Evolutionary conservation across 441 rosid genomes (phyloP).

Genomic region (Capsella rubella): DNA sequence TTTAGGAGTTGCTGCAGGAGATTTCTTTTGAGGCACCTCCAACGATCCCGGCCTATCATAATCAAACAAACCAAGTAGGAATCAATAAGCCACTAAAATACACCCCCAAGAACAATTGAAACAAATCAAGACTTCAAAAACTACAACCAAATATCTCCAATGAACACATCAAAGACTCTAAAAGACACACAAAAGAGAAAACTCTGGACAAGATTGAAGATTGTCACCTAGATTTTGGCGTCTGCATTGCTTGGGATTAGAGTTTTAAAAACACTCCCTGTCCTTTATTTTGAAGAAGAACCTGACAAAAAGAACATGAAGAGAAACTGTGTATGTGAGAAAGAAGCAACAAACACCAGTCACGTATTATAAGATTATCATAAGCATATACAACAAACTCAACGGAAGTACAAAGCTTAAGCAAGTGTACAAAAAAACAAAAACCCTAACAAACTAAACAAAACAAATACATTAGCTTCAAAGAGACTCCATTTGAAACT

Average conservation of each 20-base stretch:
- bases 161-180: constrained; percentile 20
- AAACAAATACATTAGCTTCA: constrained; percentile 70
- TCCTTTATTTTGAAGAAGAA: constrained; percentile 45
- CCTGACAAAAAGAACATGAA: constrained; percentile 71
- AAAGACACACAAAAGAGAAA: constrained; percentile 6
- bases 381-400: constrained; percentile 49
- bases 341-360: constrained; percentile 42
- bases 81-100: background rate
- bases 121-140: constrained; percentile 31
- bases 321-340: constrained; percentile 46
- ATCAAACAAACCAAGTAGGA: constrained; percentile 25
- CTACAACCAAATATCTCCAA: constrained; percentile 18
- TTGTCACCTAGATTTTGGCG: constrained; percentile 81
- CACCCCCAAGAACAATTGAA: background rate
- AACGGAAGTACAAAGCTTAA: constrained; percentile 50
- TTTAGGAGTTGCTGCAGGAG: constrained; percentile 68
- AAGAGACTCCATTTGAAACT: constrained; percentile 82
- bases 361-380: constrained; percentile 36
- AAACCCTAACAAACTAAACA: constrained; percentile 62
- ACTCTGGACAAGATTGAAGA: constrained; percentile 25
- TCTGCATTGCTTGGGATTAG: constrained; percentile 68
- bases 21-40: constrained; percentile 78
- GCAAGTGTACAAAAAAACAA: constrained; percentile 34
- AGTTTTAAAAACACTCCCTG: constrained; percentile 37
- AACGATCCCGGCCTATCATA: constrained; percentile 59